Base-by-base conservation (phyloP, 345 rosid genomes). In the Eucalyptus urophylla region DNA sequence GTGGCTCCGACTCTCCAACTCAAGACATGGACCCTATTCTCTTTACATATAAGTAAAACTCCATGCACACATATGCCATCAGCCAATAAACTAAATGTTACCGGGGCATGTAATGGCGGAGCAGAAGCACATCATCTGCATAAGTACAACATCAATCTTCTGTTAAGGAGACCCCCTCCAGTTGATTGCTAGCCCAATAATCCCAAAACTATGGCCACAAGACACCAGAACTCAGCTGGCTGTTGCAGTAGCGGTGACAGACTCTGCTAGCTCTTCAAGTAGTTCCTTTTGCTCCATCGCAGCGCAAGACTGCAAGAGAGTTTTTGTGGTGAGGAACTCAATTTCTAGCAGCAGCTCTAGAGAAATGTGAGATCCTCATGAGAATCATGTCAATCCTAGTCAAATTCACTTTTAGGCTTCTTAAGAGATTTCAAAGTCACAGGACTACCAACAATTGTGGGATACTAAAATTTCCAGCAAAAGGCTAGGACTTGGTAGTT, bases 251-350 rank as follows among this genome's bases (percentile, higher is more conserved):
- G 93, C 91, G 49, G 93, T 87, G 43, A 94, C 96, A 53, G 98
- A 98, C 87, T 92, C 95, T 1, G 98, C 98, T 76, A 98, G 96
- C 91, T 96, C 98, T 92, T 98, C 97, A 89, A 97, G 91, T 47
- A 95, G 95, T 89, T 97, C 99, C 95, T 93, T 93, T 93, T 98
- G 99, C 92, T 98, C 99, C 96, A 92, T 89, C 22, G 97, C 89
- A 88, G 92, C 80, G 94, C 98, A 98, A 89, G 98, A 93, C 99
- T 98, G 93, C 92, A 92, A 88, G 49, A 91, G 76, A n/a, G 54
- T 72, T 86, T 86, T 76, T 76, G 83, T 40, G 83, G 45, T 13
- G 14, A 76, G 47, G 47, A 76, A 40, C 83, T 76, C 83, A 76
- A 11, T 76, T 76, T 76, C 27, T 76, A 37, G 83, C 47, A 40